These are phyloP conservation scores for Diaporthe humulicola DNA, from an alignment of 2,329 filamentous ascomycete genomes.

Conservation along the genomic window DNA sequence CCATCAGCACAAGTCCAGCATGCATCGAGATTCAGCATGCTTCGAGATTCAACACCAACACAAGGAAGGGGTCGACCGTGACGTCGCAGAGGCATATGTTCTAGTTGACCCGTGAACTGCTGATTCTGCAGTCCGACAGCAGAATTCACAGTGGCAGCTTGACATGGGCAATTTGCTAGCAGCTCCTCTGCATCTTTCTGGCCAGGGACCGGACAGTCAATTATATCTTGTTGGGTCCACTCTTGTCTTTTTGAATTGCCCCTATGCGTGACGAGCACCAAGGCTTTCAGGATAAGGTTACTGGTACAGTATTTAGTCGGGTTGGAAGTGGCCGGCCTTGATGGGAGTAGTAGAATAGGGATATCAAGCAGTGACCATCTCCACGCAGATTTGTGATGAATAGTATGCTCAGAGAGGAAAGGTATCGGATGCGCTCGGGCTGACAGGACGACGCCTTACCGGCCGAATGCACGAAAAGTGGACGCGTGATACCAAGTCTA, in stretches of 20 bases:
- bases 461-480: neutral
- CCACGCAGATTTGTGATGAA: no score
- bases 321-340: neutral
- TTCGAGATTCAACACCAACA: neutral
- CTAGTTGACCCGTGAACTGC: neutral
- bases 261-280: no score
- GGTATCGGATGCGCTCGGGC: no score
- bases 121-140: neutral
- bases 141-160: neutral
- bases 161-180: neutral
- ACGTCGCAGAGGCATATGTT: neutral
- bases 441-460: neutral
- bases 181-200: no score
- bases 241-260: neutral
- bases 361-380: neutral
- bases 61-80: neutral
- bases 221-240: no score
- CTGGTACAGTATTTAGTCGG: neutral
- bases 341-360: neutral
- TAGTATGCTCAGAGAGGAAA: neutral
- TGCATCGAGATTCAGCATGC: neutral
- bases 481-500: neutral
- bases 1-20: neutral
- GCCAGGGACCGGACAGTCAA: no score
- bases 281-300: neutral